These are phyloP conservation scores for Fraxinus greggii DNA, from an alignment of 305 asterid genomes.

Conservation along the genomic window DNA sequence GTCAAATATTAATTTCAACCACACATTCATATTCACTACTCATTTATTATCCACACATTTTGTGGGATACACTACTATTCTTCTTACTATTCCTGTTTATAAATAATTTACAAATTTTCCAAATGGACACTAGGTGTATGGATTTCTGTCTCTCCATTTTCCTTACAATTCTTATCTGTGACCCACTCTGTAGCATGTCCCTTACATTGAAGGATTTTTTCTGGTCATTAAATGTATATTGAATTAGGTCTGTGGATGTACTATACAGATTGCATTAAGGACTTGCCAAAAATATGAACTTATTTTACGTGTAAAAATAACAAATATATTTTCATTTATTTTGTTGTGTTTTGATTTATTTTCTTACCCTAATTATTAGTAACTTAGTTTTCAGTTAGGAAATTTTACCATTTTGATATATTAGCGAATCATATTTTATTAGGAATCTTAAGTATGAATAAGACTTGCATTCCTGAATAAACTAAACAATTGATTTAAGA, in stretches of 20 bases:
- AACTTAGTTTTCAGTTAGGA: not conserved
- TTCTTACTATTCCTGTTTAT: not conserved
- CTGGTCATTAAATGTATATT: not conserved
- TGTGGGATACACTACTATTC: not conserved
- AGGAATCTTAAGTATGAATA: not conserved
- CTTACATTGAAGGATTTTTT: not conserved
- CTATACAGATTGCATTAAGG: not conserved
- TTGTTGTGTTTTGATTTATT: not conserved
- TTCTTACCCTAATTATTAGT: not conserved
- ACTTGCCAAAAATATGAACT: not conserved
- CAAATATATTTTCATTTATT: not conserved
- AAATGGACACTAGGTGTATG: not conserved
- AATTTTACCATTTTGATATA: not conserved
- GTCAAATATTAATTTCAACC: not conserved
- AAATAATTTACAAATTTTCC: not conserved
- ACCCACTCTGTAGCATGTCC: not conserved
- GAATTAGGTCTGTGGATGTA: not conserved
- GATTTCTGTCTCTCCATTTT: constrained; percentile 5
- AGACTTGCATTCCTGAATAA: not conserved
- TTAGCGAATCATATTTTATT: not conserved
- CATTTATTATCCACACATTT: not conserved
- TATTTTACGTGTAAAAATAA: not conserved
- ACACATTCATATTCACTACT: not conserved
- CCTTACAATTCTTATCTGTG: constrained; percentile 12
- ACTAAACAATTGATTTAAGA: not conserved